A percentile compares a stretch with the other conserved stretches of the same genome.
Conservation (phyloP, 495 filamentous ascomycete species). For the Talaromyces nanjingensis region DNA sequence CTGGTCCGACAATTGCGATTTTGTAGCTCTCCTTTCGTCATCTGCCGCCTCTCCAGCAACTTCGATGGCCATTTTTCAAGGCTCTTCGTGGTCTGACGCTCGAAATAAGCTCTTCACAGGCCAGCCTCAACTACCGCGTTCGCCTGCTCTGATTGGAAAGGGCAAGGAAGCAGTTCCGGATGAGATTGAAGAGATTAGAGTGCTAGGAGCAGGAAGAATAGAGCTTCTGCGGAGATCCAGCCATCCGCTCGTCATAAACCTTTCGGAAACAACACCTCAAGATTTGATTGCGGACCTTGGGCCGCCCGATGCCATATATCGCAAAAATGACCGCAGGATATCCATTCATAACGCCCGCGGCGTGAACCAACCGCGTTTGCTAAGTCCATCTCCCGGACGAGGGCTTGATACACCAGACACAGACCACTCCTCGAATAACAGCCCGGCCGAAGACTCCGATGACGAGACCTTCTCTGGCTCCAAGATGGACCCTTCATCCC, state of each 20-base stretch:
- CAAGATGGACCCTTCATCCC: slow-evolving; percentile 29
- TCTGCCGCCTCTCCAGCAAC: slow-evolving; percentile 64
- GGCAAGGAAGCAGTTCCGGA: slow-evolving; percentile 61
- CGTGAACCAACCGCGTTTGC: slow-evolving; percentile 31
- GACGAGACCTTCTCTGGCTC: slow-evolving; percentile 41
- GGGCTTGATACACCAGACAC: slow-evolving; percentile 52
- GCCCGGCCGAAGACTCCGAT: slow-evolving; percentile 63
- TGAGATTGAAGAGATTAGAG: slow-evolving; percentile 72
- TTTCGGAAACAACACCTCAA: slow-evolving; percentile 82
- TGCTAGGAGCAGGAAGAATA: slow-evolving; percentile 67
- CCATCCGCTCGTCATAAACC: slow-evolving; percentile 55
- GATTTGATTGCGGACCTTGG: slow-evolving; percentile 85
- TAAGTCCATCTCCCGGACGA: slow-evolving; percentile 35
- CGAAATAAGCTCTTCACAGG: slow-evolving; percentile 69
- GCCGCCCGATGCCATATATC: slow-evolving; percentile 89
- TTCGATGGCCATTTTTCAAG: slow-evolving; percentile 82
- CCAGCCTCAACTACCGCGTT: slow-evolving; percentile 58
- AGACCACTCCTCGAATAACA: slow-evolving; percentile 75
- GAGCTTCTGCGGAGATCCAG: slow-evolving; percentile 62
- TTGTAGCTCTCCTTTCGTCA: slow-evolving; percentile 78
- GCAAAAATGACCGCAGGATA: slow-evolving; percentile 85
- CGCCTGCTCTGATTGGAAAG: slow-evolving; percentile 47
- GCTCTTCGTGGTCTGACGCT: slow-evolving; percentile 80
- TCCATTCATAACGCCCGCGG: slow-evolving; percentile 63
- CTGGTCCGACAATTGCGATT: slow-evolving; percentile 78